Conservation (phyloP, 75 land plant species). For the Pinus taeda region DNA sequence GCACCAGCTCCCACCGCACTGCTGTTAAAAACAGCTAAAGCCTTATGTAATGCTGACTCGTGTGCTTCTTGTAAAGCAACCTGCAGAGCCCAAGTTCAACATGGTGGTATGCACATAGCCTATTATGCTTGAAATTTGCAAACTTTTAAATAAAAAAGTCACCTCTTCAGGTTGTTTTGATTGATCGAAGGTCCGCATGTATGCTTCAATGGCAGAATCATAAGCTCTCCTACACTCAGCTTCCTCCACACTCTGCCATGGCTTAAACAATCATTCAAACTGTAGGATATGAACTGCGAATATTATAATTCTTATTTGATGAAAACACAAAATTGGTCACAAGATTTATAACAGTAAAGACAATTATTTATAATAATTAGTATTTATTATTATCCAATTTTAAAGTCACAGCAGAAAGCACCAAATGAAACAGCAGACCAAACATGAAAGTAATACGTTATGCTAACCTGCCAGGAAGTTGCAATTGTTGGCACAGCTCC, state of each 20-base stretch:
- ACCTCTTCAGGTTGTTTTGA: slow-evolving; percentile 79
- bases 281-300: background rate
- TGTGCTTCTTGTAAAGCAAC: slow-evolving; percentile 72
- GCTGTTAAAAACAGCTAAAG: slow-evolving; percentile 53
- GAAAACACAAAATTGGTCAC: background rate
- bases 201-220: slow-evolving; percentile 76
- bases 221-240: slow-evolving; percentile 89
- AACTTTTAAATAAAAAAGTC: slow-evolving; percentile 9
- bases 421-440: background rate
- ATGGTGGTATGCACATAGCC: background rate
- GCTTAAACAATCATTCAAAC: background rate
- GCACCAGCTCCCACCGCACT: slow-evolving; percentile 84
- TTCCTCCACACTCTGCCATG: slow-evolving; percentile 96
- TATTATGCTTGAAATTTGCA: background rate
- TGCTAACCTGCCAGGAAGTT: slow-evolving; percentile 96
- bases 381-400: no score
- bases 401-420: no score
- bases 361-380: background rate
- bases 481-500: slow-evolving; percentile 99
- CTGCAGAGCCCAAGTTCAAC: slow-evolving; percentile 27
- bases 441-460: background rate
- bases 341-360: background rate
- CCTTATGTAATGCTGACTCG: slow-evolving; percentile 72
- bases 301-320: background rate
- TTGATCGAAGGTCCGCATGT: slow-evolving; percentile 65